Percentiles rank a stretch among this genome's conserved stretches.
phyloP scores from a whole-genome alignment of 352 stramenopile species.

The Phytophthora citricola region DNA sequence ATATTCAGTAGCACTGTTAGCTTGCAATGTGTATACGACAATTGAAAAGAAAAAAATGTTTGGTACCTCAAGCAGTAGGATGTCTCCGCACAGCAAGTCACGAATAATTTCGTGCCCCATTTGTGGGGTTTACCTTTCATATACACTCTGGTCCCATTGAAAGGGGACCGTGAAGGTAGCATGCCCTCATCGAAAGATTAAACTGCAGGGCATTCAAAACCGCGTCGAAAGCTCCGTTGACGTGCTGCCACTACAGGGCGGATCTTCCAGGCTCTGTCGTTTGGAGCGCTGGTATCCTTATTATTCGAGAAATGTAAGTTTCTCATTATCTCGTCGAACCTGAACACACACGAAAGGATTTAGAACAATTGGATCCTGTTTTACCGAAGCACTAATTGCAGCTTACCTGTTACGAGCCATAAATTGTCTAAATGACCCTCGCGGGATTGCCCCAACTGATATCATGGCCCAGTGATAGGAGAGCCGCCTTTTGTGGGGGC shows the following conservation, averaged over 20 bases:
- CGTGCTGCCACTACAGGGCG: neutral
- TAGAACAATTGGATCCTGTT: too few species aligned
- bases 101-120: constrained; percentile 1
- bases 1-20: neutral
- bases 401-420: neutral
- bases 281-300: neutral
- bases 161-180: neutral
- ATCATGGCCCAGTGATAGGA: neutral
- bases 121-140: constrained; percentile 3
- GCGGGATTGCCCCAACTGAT: neutral
- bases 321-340: neutral
- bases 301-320: neutral
- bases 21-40: neutral
- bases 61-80: neutral
- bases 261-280: neutral
- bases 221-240: neutral
- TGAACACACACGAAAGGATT: neutral
- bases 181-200: constrained; percentile 9
- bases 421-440: neutral
- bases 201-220: neutral
- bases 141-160: neutral
- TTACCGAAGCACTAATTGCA: too few species aligned
- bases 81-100: neutral
- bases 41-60: too few species aligned
- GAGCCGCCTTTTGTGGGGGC: neutral